Evolutionary conservation across 345 rosid species (phyloP).

Genomic region (Eucalyptus curtisii): DNA sequence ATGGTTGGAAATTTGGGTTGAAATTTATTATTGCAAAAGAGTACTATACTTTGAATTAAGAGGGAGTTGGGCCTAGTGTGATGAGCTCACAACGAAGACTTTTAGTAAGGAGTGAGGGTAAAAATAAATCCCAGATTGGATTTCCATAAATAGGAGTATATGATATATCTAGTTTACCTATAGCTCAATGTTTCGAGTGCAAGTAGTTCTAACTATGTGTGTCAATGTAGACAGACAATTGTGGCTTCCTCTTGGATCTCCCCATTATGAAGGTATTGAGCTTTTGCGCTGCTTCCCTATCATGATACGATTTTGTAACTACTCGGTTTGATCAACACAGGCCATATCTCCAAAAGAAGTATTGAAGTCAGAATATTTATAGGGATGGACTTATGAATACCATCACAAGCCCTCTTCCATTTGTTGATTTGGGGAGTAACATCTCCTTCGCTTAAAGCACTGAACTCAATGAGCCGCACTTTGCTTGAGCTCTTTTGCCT

Average conservation of each 20-base stretch:
- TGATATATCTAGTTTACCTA: background rate
- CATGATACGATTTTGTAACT: background rate
- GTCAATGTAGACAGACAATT: background rate
- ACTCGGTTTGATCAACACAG: background rate
- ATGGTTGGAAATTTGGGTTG: background rate
- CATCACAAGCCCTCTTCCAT: background rate
- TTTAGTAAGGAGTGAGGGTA: background rate
- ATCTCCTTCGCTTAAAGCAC: background rate
- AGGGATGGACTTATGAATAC: background rate
- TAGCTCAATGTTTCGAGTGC: background rate
- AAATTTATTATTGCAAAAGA: background rate
- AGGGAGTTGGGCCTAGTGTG: background rate
- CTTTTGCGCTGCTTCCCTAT: background rate
- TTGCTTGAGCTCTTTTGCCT: background rate
- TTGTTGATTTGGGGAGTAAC: background rate
- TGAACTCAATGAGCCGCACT: background rate
- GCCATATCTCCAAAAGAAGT: background rate
- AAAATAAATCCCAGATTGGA: background rate
- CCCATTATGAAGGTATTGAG: background rate
- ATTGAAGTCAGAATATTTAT: background rate
- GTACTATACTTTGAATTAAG: background rate
- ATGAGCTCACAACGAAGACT: background rate
- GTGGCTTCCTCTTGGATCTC: background rate
- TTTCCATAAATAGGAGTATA: background rate
- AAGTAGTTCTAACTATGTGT: background rate